phyloP scores from a whole-genome alignment of 306 rosid genomes.

The Urtica urens region DNA sequence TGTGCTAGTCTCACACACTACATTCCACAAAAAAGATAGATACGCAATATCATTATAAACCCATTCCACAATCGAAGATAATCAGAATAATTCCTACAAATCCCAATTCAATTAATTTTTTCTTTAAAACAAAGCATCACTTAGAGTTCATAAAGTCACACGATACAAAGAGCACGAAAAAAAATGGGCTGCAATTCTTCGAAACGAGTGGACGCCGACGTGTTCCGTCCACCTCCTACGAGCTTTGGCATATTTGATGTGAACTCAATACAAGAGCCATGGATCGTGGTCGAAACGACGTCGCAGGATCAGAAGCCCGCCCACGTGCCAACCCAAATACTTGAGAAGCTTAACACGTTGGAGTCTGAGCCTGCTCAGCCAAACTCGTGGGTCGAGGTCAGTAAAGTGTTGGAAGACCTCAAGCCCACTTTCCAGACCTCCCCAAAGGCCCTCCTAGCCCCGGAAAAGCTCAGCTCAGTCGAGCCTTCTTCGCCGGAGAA shows the following conservation, averaged over 20 bases:
- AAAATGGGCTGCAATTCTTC: constrained; percentile 77
- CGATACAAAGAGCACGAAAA: background rate
- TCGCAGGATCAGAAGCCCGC: constrained; percentile 21
- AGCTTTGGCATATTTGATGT: constrained; percentile 81
- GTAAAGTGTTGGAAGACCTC: constrained; percentile 54
- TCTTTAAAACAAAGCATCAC: background rate
- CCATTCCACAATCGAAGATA: background rate
- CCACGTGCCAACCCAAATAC: constrained; percentile 40
- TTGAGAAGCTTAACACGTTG: constrained; percentile 48
- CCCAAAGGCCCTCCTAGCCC: background rate
- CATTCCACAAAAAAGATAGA: background rate
- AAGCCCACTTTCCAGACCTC: constrained; percentile 26
- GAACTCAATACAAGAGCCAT: constrained; percentile 71
- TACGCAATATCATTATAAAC: background rate
- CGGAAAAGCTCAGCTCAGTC: constrained; percentile 1
- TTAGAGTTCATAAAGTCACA: background rate
- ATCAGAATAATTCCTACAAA: background rate
- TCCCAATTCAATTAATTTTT: background rate
- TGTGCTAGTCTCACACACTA: constrained; percentile 1
- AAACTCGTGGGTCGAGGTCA: constrained; percentile 75
- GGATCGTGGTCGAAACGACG: constrained; percentile 36
- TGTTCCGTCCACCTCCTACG: constrained; percentile 63
- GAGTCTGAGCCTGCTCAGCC: constrained; percentile 47
- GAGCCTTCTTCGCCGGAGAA: background rate
- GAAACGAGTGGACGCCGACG: constrained; percentile 28